Evolutionary conservation across 2,329 filamentous ascomycete species (phyloP).

Genomic region (Hypomyces rosellus): DNA sequence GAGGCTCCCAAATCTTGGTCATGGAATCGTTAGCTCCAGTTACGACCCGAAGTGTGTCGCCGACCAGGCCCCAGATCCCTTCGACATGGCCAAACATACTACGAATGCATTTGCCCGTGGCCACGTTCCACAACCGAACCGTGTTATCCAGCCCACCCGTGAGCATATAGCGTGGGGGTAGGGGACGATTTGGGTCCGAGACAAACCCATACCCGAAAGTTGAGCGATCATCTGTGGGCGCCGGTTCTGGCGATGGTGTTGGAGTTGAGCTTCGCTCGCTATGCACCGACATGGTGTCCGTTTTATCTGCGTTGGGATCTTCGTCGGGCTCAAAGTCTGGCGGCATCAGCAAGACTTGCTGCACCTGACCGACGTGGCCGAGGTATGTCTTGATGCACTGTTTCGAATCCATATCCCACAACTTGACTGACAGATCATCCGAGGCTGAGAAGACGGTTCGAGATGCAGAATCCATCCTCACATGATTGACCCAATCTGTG

Average conservation of each 20-base stretch:
- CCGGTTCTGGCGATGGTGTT: constrained; percentile 22
- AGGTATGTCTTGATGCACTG: constrained; percentile 71
- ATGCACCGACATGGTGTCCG: constrained; percentile 47
- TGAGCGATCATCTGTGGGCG: constrained; percentile 40
- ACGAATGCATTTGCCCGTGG: constrained; percentile 72
- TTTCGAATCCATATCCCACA: constrained; percentile 88
- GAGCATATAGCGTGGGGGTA: constrained; percentile 85
- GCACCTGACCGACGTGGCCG: constrained; percentile 91
- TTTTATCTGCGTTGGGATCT: constrained; percentile 37
- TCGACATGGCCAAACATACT: constrained; percentile 97
- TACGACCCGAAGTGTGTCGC: constrained; percentile 81
- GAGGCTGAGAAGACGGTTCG: constrained; percentile 88
- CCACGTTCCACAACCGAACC: constrained; percentile 86
- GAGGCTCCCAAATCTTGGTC: constrained; percentile 90
- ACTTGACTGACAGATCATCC: constrained; percentile 82
- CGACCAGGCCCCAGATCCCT: constrained; percentile 88
- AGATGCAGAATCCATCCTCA: constrained; percentile 74
- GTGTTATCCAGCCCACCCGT: constrained; percentile 88
- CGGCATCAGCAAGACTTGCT: constrained; percentile 80
- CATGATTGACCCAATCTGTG: constrained; percentile 93
- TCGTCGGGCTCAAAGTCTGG: constrained; percentile 87
- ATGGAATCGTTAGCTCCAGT: constrained; percentile 88
- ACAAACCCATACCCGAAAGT: constrained; percentile 59
- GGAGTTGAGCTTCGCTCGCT: constrained; percentile 43
- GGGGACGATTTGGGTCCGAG: constrained; percentile 53